A percentile compares a stretch with the other conserved stretches of the same genome.
Evolutionary conservation across 345 rosid species (phyloP).

Genomic region (Salix purpurea): DNA sequence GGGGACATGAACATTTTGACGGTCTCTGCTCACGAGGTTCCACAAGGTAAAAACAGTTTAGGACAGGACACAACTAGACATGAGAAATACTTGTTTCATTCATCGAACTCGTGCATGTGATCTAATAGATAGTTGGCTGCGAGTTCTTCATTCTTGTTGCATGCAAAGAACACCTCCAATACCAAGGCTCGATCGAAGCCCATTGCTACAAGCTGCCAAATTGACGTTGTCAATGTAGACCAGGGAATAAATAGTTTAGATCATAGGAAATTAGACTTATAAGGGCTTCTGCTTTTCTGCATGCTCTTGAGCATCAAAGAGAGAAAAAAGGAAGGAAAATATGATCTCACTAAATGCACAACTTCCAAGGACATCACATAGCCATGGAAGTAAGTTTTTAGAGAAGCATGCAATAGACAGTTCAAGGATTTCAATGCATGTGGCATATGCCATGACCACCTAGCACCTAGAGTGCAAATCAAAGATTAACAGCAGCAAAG

Average conservation of each 20-base stretch:
- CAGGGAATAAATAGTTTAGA: background rate
- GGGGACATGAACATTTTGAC: constrained; percentile 5
- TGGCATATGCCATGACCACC: background rate
- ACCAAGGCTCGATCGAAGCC: constrained; percentile 76
- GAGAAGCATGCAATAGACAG: background rate
- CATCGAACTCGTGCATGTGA: constrained; percentile 82
- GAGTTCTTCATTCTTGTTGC: constrained; percentile 88
- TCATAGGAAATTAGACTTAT: background rate
- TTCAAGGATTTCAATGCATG: background rate
- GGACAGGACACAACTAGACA: background rate
- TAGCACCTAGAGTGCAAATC: background rate
- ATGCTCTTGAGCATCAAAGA: background rate
- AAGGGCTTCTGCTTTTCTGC: background rate
- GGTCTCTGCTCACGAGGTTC: background rate
- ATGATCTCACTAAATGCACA: background rate
- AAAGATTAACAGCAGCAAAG: no score
- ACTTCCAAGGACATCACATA: background rate
- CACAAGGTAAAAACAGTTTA: background rate
- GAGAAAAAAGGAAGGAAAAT: background rate
- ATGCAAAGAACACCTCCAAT: constrained; percentile 77
- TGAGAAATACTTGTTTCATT: background rate
- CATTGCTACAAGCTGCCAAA: constrained; percentile 76
- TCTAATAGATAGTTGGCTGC: constrained; percentile 94
- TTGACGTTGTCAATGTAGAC: background rate
- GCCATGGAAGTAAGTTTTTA: background rate